phyloP scores from a whole-genome alignment of 2,329 filamentous ascomycete genomes.

The Corynespora cassiicola region DNA sequence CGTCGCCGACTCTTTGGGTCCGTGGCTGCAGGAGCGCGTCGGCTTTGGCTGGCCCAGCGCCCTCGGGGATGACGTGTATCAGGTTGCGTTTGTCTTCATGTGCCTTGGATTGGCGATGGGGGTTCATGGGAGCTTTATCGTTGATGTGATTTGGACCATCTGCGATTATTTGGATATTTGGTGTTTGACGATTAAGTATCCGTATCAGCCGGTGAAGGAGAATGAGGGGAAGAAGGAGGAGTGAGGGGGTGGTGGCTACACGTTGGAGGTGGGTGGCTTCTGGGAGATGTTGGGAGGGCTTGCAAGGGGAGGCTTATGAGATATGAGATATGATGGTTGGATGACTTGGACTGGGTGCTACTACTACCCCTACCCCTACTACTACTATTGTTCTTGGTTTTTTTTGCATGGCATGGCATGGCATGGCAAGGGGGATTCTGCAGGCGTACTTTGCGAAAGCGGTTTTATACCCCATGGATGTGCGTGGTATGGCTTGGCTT shows the following conservation, averaged over 20 bases:
- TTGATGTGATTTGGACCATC: conserved; percentile 96
- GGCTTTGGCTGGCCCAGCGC: conserved; percentile 56
- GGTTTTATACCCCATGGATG: too few species aligned
- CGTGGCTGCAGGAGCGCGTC: conserved; percentile 60
- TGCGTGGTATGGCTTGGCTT: too few species aligned
- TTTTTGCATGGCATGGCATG: too few species aligned
- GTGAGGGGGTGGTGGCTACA: conserved; percentile 12
- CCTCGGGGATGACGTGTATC: conserved; percentile 71
- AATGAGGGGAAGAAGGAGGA: conserved; percentile 32
- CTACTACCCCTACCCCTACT: too few species aligned
- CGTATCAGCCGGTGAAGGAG: conserved; percentile 54
- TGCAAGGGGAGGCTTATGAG: too few species aligned
- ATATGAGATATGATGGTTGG: too few species aligned
- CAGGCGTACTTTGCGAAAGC: too few species aligned
- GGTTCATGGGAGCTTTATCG: conserved; percentile 96
- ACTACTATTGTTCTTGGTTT: too few species aligned
- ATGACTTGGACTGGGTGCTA: too few species aligned
- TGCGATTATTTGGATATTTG: conserved; percentile 98
- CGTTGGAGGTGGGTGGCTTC: background rate
- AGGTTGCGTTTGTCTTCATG: conserved; percentile 88
- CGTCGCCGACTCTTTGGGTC: conserved; percentile 81
- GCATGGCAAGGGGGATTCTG: too few species aligned
- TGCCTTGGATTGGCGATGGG: conserved; percentile 85
- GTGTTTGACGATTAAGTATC: conserved; percentile 97
- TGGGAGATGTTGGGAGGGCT: background rate